Evolutionary conservation across 2,329 filamentous ascomycete genomes (phyloP).

Genomic region (Phialophora tarda): DNA sequence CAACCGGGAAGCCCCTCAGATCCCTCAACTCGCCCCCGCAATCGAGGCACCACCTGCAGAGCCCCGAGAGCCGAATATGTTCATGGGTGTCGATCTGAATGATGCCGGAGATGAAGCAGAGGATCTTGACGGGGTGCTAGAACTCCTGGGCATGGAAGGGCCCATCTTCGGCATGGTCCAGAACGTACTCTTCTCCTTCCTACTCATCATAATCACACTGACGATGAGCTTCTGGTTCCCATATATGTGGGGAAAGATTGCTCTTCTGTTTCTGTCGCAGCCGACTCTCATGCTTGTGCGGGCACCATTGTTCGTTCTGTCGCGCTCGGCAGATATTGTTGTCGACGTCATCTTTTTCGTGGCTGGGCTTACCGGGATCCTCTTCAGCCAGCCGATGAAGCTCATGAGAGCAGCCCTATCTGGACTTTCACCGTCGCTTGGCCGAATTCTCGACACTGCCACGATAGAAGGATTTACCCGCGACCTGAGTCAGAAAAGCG

Average conservation of each 20-base stretch:
- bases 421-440: conserved; percentile 33
- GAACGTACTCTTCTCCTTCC: conserved; percentile 91
- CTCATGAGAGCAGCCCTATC: conserved; percentile 40
- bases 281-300: conserved; percentile 70
- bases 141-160: conserved; percentile 94
- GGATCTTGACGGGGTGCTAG: conserved; percentile 93
- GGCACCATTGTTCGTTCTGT: conserved; percentile 73
- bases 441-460: conserved; percentile 26
- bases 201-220: conserved; percentile 86
- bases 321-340: conserved; percentile 75
- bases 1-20: conserved; percentile 37
- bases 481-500: conserved; percentile 36
- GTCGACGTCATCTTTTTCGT: conserved; percentile 64
- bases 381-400: conserved; percentile 49
- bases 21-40: conserved; percentile 18
- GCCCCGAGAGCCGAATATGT: conserved; percentile 62
- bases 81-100: conserved; percentile 70
- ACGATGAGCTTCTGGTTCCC: conserved; percentile 86
- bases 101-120: conserved; percentile 73
- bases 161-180: conserved; percentile 88
- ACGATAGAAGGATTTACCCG: conserved; percentile 32
- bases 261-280: conserved; percentile 78
- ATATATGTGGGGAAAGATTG: conserved; percentile 87
- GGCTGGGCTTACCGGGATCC: conserved; percentile 54
- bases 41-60: conserved; percentile 16